phyloP scores from a whole-genome alignment of 2,329 filamentous ascomycete genomes.

The Alternaria postmessia region DNA sequence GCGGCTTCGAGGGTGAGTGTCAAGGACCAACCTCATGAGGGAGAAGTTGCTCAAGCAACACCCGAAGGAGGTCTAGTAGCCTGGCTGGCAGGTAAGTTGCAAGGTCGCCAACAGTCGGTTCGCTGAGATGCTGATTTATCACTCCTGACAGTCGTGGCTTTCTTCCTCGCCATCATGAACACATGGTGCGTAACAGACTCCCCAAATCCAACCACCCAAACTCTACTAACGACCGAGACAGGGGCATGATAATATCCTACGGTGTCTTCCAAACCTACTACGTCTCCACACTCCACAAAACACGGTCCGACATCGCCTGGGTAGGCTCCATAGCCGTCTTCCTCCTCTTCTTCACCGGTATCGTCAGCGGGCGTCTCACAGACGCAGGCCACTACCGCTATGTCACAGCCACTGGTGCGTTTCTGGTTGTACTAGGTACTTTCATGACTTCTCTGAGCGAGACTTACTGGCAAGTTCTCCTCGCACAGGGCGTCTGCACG shows the following conservation, averaged over 20 bases:
- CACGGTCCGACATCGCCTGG: conserved; percentile 58
- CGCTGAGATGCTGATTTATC: not conserved
- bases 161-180: not conserved
- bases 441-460: conserved; percentile 57
- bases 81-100: not conserved
- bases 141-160: not conserved
- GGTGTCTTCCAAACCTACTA: conserved; percentile 45
- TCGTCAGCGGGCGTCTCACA: conserved; percentile 56
- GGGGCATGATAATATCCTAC: conserved; percentile 43
- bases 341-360: conserved; percentile 56
- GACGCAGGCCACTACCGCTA: conserved; percentile 58
- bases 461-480: conserved; percentile 54
- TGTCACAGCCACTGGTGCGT: conserved; percentile 49
- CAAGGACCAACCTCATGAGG: no score
- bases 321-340: conserved; percentile 59
- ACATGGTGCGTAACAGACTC: not conserved
- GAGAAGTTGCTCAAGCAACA: not conserved
- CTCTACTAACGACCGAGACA: not conserved
- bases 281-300: conserved; percentile 36
- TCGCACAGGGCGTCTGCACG: conserved; percentile 35
- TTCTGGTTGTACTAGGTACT: conserved; percentile 54
- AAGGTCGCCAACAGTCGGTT: no score
- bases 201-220: not conserved
- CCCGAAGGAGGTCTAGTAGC: not conserved
- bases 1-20: no score